These are phyloP conservation scores for Nakazawaea wyomingensis DNA, from an alignment of 805 yeast species.

Conservation along the genomic window DNA sequence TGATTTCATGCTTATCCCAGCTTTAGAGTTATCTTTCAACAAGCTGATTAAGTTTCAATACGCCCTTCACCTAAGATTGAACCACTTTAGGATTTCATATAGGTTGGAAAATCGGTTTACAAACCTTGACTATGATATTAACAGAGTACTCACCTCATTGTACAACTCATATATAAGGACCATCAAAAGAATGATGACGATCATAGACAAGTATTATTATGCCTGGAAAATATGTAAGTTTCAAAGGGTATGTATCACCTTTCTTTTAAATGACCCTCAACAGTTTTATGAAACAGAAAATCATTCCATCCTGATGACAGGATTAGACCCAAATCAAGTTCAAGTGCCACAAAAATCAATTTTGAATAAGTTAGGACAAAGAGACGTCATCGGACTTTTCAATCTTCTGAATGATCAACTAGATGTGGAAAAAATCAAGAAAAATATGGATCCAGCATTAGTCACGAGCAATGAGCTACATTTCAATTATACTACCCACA, in stretches of 20 bases:
- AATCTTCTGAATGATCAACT: no score
- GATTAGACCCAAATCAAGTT: no score
- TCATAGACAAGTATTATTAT: constrained; percentile 58
- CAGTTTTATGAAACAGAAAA: no score
- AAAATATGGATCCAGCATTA: no score
- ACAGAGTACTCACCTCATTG: background rate
- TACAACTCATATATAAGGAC: background rate
- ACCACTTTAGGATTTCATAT: constrained; percentile 18
- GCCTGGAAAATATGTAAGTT: constrained; percentile 68
- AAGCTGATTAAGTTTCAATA: constrained; percentile 27
- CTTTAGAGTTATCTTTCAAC: constrained; percentile 32
- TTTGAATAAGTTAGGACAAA: no score
- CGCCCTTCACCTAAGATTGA: constrained; percentile 24
- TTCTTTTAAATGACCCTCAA: constrained; percentile 11
- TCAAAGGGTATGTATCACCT: constrained; percentile 28
- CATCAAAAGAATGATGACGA: constrained; percentile 25
- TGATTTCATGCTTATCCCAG: constrained; percentile 34
- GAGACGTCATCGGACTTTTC: no score
- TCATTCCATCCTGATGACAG: no score
- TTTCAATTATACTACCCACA: no score
- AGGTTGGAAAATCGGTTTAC: background rate
- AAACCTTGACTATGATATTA: background rate
- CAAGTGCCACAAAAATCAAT: no score
- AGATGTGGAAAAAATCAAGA: no score
- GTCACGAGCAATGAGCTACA: no score